Evolutionary conservation across 345 rosid genomes (phyloP), one percentile per base, ranked within the genome.

Genomic region (Ceriops tagal): DNA sequence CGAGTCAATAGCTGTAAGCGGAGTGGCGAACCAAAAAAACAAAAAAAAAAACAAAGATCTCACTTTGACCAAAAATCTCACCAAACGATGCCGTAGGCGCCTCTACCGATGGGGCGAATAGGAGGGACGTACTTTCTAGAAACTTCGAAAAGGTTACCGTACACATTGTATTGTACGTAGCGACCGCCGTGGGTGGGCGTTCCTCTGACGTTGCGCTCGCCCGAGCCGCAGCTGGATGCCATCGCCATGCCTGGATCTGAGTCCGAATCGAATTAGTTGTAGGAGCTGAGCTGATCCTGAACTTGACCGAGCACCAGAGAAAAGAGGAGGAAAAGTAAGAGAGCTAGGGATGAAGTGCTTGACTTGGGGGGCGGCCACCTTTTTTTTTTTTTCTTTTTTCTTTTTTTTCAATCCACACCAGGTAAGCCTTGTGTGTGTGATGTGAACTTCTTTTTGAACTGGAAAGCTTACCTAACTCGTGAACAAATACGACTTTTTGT

Each of bases 1-100:
- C 35, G 28, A 43, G 49, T 1, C 35, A 24, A 57, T 39, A 51
- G 27, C 11, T 20, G 16, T 30, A 67, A 60, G 21, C 27, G 20
- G 28, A 34, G n/a, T 37, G 59, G 32, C 13, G 18, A 24, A 5
- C 4, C 32, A 21, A 31, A 37, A 15, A 27, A 43, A 4, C 28
- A 63, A 59, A 27, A 7, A 1, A 20, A 22, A 62, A 31, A 31
- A 57, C 60, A 10, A 11, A 20, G 9, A 30, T 59, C 3, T 28
- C 26, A 19, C 57, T 2, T 1, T 20, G 27, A 77, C 53, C 0
- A 61, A 56, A 19, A 65, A 58, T 21, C 86, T 77, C 74, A 92
- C 98, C 97, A 96, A 80, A 96, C 97, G 66, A 92, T 90, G 71
- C 98, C 99, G 66, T 90, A 85, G 73, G 99, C 99, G 20, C 99